These are phyloP conservation scores for Panellus pusillus DNA, from an alignment of 768 basidiomycete genomes.

Conservation along the genomic window DNA sequence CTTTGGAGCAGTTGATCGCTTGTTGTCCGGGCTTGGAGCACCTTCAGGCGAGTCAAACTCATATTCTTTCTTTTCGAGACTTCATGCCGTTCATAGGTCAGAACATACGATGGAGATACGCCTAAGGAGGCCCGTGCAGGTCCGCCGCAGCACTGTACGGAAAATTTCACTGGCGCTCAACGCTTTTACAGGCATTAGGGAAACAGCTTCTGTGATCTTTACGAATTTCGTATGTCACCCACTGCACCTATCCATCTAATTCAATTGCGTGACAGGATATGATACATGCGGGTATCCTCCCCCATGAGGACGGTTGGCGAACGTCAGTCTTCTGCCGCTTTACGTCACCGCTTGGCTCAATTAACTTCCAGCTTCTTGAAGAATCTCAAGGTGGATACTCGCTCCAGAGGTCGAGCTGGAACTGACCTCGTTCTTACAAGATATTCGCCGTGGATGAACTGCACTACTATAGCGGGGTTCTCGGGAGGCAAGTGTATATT, in stretches of 20 bases:
- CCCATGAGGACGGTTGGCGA: slow-evolving; percentile 84
- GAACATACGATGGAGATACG: slow-evolving; percentile 90
- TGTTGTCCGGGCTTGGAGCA: slow-evolving; percentile 63
- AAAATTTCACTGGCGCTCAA: slow-evolving; percentile 7
- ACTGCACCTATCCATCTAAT: background rate
- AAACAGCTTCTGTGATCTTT: slow-evolving; percentile 76
- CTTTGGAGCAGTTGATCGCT: slow-evolving; percentile 65
- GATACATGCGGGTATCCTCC: slow-evolving; percentile 81
- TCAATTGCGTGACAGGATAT: slow-evolving; percentile 59
- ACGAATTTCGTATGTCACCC: slow-evolving; percentile 74
- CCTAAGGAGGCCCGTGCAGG: slow-evolving; percentile 65
- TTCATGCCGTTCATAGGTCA: slow-evolving; percentile 40
- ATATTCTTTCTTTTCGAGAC: background rate
- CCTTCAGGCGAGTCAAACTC: slow-evolving; percentile 43
- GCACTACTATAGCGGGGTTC: slow-evolving; percentile 79
- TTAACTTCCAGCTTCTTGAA: slow-evolving; percentile 60
- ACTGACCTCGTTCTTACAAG: slow-evolving; percentile 24
- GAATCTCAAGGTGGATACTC: slow-evolving; percentile 53
- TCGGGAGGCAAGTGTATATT: slow-evolving; percentile 61
- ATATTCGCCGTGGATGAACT: slow-evolving; percentile 83
- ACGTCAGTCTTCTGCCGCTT: slow-evolving; percentile 37
- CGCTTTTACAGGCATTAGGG: slow-evolving; percentile 56
- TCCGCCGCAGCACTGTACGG: slow-evolving; percentile 22
- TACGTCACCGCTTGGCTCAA: slow-evolving; percentile 5
- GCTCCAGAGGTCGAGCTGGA: too few species aligned